Conservation (phyloP, 306 rosid species). For the Parietaria judaica region DNA sequence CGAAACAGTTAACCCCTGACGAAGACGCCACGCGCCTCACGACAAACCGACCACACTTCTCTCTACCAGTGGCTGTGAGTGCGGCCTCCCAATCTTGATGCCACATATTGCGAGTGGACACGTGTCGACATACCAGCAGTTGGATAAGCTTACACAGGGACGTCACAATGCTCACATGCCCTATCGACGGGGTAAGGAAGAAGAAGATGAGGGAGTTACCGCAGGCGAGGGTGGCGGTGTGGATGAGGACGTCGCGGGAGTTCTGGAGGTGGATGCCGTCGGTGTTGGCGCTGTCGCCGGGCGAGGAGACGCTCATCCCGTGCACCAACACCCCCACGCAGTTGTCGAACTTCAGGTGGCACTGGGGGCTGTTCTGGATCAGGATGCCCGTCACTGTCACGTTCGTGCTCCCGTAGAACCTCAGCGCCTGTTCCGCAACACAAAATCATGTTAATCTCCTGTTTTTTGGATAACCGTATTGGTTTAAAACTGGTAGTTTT, state of each 20-base stretch:
- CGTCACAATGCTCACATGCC: too few relatives aligned
- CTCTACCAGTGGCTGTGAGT: too few relatives aligned
- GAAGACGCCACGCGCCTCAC: constrained; percentile 16
- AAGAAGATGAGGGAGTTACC: constrained; percentile 36
- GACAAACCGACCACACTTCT: constrained; percentile 9
- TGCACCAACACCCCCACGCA: constrained; percentile 82
- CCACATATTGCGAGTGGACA: constrained; percentile 20
- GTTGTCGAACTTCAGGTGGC: constrained; percentile 91
- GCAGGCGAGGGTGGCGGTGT: constrained; percentile 57
- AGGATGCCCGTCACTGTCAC: constrained; percentile 83
- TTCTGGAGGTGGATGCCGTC: constrained; percentile 97
- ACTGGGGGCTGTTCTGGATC: constrained; percentile 86
- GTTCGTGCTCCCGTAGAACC: constrained; percentile 83
- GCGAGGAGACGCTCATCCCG: constrained; percentile 62
- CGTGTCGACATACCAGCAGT: constrained; percentile 20
- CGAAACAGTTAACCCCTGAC: constrained; percentile 12
- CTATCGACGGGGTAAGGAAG: too few relatives aligned
- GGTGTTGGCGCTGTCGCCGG: constrained; percentile 82
- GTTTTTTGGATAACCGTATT: too few relatives aligned
- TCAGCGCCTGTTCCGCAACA: constrained; percentile 52
- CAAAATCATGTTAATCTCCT: constrained; percentile 24
- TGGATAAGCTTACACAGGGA: constrained; percentile 42
- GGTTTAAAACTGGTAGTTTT: too few relatives aligned
- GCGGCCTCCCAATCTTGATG: too few relatives aligned
- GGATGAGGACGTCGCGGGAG: constrained; percentile 72